Evolutionary conservation across 1,284 basidiomycete genomes (phyloP).

Genomic region (Irpex lacteus): DNA sequence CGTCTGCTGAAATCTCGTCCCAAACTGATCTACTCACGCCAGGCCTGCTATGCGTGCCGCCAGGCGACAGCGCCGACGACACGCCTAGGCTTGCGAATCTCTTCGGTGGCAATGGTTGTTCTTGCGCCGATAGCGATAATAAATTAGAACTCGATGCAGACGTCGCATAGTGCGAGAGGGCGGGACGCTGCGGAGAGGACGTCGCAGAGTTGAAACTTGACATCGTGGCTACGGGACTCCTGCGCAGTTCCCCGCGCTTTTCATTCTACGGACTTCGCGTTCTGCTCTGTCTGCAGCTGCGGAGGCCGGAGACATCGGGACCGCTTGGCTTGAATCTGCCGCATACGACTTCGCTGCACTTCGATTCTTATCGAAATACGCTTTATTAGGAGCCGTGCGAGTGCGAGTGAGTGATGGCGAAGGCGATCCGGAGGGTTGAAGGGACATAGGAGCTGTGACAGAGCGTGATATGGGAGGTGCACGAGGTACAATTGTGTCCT

Average conservation of each 20-base stretch:
- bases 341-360: constrained; percentile 22
- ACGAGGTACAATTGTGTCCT: constrained; percentile 69
- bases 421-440: constrained; percentile 33
- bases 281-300: constrained; percentile 37
- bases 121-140: constrained; percentile 36
- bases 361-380: constrained; percentile 51
- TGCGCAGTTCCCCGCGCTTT: constrained; percentile 78
- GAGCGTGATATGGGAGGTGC: constrained; percentile 50
- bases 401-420: constrained; percentile 55
- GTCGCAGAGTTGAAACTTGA: constrained; percentile 22
- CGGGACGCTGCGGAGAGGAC: constrained; percentile 39
- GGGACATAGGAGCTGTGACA: constrained; percentile 35
- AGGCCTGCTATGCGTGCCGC: constrained; percentile 19
- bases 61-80: constrained; percentile 27
- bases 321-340: constrained; percentile 8
- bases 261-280: constrained; percentile 77
- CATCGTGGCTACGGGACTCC: constrained; percentile 30
- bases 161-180: constrained; percentile 48
- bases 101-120: constrained; percentile 39
- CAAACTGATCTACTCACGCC: constrained; percentile 30
- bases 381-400: constrained; percentile 66
- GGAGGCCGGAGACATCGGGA: constrained; percentile 4
- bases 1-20: constrained; percentile 30
- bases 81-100: constrained; percentile 71
- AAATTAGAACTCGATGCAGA: constrained; percentile 67